A percentile compares a stretch with the other conserved stretches of the same genome.
Evolutionary conservation across 305 asterid species (phyloP).

Genomic region (Rubia occidens): DNA sequence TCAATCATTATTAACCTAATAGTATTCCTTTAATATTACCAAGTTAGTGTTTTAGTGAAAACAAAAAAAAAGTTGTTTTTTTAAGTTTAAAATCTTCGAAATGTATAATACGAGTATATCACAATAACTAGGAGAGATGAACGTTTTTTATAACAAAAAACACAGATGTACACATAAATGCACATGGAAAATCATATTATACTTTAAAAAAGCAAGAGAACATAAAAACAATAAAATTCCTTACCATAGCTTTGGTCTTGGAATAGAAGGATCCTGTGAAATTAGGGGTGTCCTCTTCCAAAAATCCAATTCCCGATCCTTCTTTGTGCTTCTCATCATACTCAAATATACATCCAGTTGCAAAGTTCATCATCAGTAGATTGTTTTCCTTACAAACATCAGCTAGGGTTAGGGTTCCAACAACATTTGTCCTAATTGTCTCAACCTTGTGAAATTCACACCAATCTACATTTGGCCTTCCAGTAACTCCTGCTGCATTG

Average conservation of each 20-base stretch:
- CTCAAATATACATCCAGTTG: conserved; percentile 7
- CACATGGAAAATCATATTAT: background rate
- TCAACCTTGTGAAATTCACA: conserved; percentile 3
- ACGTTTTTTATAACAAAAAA: too few relatives aligned
- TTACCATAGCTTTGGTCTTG: conserved; percentile 8
- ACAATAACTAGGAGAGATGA: too few relatives aligned
- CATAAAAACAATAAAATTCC: background rate
- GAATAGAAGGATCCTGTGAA: conserved; percentile 1
- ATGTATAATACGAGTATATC: too few relatives aligned
- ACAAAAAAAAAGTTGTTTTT: too few relatives aligned
- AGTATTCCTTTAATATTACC: too few relatives aligned
- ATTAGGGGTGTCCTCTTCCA: conserved; percentile 3
- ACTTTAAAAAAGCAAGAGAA: background rate
- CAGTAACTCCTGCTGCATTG: conserved; percentile 7
- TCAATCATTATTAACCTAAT: too few relatives aligned
- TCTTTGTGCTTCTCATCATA: background rate
- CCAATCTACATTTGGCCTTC: conserved; percentile 1
- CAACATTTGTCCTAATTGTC: background rate
- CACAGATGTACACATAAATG: too few relatives aligned
- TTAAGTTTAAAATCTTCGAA: too few relatives aligned
- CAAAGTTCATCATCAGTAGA: conserved; percentile 2
- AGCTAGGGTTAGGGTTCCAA: conserved; percentile 2
- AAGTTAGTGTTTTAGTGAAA: too few relatives aligned
- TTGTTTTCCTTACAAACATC: background rate
- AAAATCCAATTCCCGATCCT: conserved; percentile 4